These are phyloP conservation scores for Papiliotrema nemorosa DNA, from an alignment of 1,284 basidiomycete species.

Conservation along the genomic window DNA sequence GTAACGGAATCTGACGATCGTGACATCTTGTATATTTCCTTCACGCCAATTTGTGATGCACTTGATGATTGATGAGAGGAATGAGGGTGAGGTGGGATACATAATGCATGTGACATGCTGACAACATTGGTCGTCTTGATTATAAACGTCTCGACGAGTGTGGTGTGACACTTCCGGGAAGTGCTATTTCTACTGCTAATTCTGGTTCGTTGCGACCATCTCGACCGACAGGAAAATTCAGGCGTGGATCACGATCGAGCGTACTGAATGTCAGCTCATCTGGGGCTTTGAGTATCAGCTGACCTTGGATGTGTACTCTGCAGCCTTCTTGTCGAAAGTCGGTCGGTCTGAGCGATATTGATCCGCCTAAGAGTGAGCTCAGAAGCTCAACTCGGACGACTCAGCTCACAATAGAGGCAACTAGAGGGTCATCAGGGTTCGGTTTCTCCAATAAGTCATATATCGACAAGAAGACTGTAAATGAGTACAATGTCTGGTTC, in stretches of 20 bases:
- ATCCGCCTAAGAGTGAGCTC: conserved; percentile 39
- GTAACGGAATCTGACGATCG: neutral
- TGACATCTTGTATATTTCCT: neutral
- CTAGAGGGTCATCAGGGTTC: conserved; percentile 84
- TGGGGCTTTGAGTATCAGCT: conserved; percentile 1
- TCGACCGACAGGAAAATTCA: too few species aligned
- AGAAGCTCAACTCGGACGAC: neutral
- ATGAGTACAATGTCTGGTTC: conserved; percentile 3
- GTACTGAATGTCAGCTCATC: neutral
- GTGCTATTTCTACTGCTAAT: too few species aligned
- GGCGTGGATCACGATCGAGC: too few species aligned
- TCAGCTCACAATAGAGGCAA: conserved; percentile 45
- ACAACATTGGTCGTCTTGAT: neutral
- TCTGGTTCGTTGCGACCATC: too few species aligned
- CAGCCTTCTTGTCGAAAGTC: conserved; percentile 41
- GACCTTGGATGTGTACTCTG: conserved; percentile 43
- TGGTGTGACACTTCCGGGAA: too few species aligned
- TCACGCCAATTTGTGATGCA: too few species aligned
- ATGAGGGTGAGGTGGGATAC: neutral
- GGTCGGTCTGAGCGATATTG: conserved; percentile 40
- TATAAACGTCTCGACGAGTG: too few species aligned
- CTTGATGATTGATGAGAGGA: neutral
- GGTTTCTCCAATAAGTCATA: conserved; percentile 84
- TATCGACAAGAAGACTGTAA: conserved; percentile 67
- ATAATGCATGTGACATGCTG: neutral